Base-by-base conservation (phyloP, 2,329 filamentous ascomycete species). In the Trichocomaceae sp. region DNA sequence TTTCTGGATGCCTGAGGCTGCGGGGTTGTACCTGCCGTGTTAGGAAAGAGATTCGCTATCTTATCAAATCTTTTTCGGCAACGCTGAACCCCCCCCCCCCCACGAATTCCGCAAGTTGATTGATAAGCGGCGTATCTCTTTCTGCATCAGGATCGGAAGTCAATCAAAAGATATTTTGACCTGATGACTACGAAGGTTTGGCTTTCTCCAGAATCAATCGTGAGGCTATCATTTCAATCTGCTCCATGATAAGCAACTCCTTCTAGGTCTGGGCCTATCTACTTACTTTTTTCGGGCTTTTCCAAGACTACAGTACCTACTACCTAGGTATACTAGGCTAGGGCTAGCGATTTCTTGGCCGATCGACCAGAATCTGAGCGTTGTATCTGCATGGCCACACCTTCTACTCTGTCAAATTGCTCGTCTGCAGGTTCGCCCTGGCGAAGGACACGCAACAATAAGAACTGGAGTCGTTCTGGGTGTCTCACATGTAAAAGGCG, bases 401-500 rank as follows among this genome's bases (percentile, higher is more conserved):
- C 23, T 5, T 17, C 48, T 37, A 50, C 8, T 7, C 23, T 26
- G 20, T 56, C 23, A 33, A n/a, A 23, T 17, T 46, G 22, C 7
- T 52, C 19, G 13, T 49, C 29, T 20, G n/a, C 39, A 44, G 46
- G 35, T 17, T 29, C 54, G n/a, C 54, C 35, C 8, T 35, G 19
- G 3, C 35, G n/a, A 19, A 47, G 23, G 19, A 66, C 63, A 50
- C 60, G 59, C 53, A 63, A 62, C n/a, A 64, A 67, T 17, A 63
- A 61, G 7, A 63, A 62, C 55, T 72, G 69, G 69, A 69, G 67
- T 58, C 68, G 69, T 12, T 70, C 69, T 2, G 69, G 69, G n/a
- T 72, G 69, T 47, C 52, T 72, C n/a, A 72, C 69, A 2, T 72
- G 69, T 58, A 72, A 72, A 54, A 66, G 61, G 52, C 65, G 69